Evolutionary conservation across 2,329 filamentous ascomycete genomes (phyloP), one percentile per base, ranked within the genome.

Genomic region (Ophiobolus disseminans): DNA sequence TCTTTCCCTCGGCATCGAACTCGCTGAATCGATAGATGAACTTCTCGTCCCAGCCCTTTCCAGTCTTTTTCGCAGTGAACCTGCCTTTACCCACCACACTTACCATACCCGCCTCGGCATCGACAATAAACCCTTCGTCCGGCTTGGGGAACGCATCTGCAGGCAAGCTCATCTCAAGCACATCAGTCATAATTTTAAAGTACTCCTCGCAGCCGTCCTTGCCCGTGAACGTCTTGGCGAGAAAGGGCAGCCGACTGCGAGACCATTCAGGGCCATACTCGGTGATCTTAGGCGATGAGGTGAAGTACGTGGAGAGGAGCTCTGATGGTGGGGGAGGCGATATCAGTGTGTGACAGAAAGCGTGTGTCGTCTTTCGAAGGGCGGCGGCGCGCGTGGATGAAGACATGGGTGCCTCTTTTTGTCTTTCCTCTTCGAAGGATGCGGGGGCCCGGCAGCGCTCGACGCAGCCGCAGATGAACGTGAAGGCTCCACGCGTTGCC

Each of bases 261-360:
- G 73, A 63, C 73, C 70, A 76, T 30, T 51, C 32, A 3, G 75
- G 75, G 1, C 75, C 75, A 52, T 77, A 73, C 60, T 77, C 75
- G 2, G 70, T 71, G 48, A 77, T 78, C 14, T 56, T 66, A 9
- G 72, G 71, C 11, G 31, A 22, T 11, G 32, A 36, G 40, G 52
- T 48, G 48, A 73, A 72, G 59, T 63, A 65, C 17, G 50, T 48
- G 28, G 53, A 39, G 3, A 73, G 59, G 3, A 73, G 61, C 21
- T 58, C 47, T 7, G 55, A 31, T 4, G 66, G 66, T 4, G 61
- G 22, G 10, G 63, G 63, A 6, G 60, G 63, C 9, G 56, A 47
- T 21, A 72, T 26, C 28, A 72, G 58, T 10, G 68, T 62, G 35
- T 50, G 19, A 56, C 68, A 71, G 49, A 73, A 73, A 6, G 50